phyloP scores from a whole-genome alignment of 305 asterid species.

The Fraxinus platypoda region DNA sequence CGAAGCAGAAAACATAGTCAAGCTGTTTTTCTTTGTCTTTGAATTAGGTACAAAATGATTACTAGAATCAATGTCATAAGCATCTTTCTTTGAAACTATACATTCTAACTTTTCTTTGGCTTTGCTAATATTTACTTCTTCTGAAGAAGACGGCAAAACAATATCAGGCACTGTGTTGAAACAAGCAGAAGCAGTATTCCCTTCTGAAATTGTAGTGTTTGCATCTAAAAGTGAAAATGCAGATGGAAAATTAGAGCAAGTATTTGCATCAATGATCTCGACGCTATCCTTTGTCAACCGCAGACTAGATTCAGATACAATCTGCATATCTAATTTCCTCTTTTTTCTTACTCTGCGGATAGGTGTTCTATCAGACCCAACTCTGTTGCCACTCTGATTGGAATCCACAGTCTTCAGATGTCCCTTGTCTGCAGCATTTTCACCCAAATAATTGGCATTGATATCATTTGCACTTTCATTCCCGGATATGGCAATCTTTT shows the following conservation, averaged over 20 bases:
- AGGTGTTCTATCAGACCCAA: constrained; percentile 25
- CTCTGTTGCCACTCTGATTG: constrained; percentile 22
- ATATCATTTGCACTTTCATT: constrained; percentile 13
- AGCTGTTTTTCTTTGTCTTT: constrained; percentile 28
- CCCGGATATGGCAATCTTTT: constrained; percentile 28
- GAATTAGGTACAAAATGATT: constrained; percentile 21
- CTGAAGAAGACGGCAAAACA: constrained; percentile 19
- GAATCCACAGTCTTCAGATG: constrained; percentile 10
- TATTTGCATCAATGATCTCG: constrained; percentile 14
- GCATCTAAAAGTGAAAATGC: constrained; percentile 19
- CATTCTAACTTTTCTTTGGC: constrained; percentile 20
- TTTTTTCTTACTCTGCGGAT: constrained; percentile 33
- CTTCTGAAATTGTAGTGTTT: constrained; percentile 18
- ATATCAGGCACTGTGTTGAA: constrained; percentile 13
- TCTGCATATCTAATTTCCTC: constrained; percentile 30
- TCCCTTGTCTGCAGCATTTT: constrained; percentile 20
- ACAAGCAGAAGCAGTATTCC: constrained; percentile 12
- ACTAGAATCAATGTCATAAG: constrained; percentile 6
- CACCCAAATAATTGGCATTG: constrained; percentile 23
- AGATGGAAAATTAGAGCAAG: constrained; percentile 18
- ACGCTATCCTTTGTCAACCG: constrained; percentile 22
- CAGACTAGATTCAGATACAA: constrained; percentile 17
- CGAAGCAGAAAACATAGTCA: constrained; percentile 28
- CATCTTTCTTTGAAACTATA: constrained; percentile 30
- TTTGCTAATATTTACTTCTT: constrained; percentile 12